Percentiles rank a stretch among this genome's conserved stretches.
These are phyloP conservation scores for Entomortierella lignicola DNA, from an alignment of 192 early-diverging fungal species.

Conservation along the genomic window DNA sequence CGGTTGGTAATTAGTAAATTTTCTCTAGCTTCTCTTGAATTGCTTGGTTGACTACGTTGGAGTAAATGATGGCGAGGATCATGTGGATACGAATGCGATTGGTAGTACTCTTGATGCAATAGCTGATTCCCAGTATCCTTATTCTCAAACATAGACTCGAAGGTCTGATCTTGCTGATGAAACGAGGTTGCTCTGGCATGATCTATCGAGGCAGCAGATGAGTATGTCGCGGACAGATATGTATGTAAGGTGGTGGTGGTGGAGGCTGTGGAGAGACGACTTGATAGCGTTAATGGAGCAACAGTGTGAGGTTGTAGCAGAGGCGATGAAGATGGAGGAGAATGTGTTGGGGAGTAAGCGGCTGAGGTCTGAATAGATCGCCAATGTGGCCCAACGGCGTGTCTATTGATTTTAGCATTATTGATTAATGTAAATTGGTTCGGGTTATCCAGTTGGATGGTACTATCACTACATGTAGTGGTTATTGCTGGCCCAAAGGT, in stretches of 20 bases:
- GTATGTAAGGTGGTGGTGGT: conserved; percentile 19
- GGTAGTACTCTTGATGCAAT: conserved; percentile 23
- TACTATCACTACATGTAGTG: conserved; percentile 46
- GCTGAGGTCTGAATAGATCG: conserved; percentile 42
- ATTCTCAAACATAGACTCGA: conserved; percentile 4
- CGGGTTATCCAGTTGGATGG: conserved; percentile 45
- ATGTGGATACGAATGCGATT: conserved; percentile 37
- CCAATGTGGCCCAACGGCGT: conserved; percentile 50
- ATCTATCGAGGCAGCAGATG: conserved; percentile 35
- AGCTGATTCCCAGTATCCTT: background rate
- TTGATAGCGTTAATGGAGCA: background rate
- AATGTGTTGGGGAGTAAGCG: conserved; percentile 37
- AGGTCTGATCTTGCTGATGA: conserved; percentile 11
- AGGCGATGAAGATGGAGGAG: conserved; percentile 32
- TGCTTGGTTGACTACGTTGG: conserved; percentile 10
- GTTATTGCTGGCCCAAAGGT: conserved; percentile 50
- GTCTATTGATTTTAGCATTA: conserved; percentile 33
- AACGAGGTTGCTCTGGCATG: conserved; percentile 47
- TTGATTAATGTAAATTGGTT: conserved; percentile 42
- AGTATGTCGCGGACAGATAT: conserved; percentile 27
- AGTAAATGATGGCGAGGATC: conserved; percentile 28
- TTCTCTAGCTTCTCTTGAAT: conserved; percentile 37
- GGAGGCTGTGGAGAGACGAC: background rate
- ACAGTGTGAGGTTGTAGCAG: conserved; percentile 12
- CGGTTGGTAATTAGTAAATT: conserved; percentile 12